Evolutionary conservation across 345 rosid species (phyloP), one percentile per base, ranked within the genome.

Genomic region (Cardamine chenopodiifolia): DNA sequence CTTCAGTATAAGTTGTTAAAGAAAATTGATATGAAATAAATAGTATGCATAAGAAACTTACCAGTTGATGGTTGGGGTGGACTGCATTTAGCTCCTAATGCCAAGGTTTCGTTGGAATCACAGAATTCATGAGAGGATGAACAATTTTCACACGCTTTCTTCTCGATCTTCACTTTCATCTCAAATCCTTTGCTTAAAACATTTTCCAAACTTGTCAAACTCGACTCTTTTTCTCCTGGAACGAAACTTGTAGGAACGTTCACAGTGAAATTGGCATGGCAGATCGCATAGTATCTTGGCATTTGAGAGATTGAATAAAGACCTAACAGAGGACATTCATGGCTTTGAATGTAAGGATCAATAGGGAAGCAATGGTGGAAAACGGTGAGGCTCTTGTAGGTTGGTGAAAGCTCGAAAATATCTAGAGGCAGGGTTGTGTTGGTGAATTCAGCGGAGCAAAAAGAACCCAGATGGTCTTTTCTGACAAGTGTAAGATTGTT

Each of bases 141-240:
- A 61, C 83, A 82, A 0, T 40, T 2, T 15, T n/a, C 0, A 31
- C 85, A 84, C 6, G 2, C 25, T 15, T 4, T 1, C 0, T 5
- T 4, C 14, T 70, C 28, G 18, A 68, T n/a, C 68, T 45, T 78
- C 78, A 81, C 22, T 35, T 37, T 42, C 45, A 83, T 76, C 66
- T 80, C 72, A 34, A 85, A 79, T 7, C 82, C 86, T 52, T 18
- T 0, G 9, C 4, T 12, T 19, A 74, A 3, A 19, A 20, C 47
- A 55, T 8, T 10, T 72, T 60, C 60, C 40, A 61, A 10, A 5
- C 0, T 5, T 0, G 18, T 8, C 3, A 20, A 0, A 28, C 10
- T 17, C 14, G 7, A 1, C 0, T 8, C 6, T 7, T 3, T 9
- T 18, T 34, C 4, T 3, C 44, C 0, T 11, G 19, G 0, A 28